A percentile compares a stretch with the other conserved stretches of the same genome.
Evolutionary conservation across 768 basidiomycete genomes (phyloP).

Genomic region (Rhodotorula babjevae): DNA sequence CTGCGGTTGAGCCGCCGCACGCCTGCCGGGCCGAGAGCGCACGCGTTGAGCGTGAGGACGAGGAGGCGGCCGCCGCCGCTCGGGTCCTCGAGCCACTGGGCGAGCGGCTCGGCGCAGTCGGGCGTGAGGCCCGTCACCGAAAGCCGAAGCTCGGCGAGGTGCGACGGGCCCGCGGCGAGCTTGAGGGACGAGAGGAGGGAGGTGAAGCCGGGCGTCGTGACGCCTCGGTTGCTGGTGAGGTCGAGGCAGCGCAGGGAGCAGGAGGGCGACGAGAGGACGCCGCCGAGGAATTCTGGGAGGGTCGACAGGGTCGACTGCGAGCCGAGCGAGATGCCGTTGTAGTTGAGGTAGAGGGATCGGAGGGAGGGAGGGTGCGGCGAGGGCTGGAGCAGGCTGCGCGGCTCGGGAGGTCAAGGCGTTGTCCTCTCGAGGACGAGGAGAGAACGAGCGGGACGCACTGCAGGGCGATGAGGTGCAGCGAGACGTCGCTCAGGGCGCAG

Average conservation of each 20-base stretch:
- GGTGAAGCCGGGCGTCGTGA: constrained; percentile 6
- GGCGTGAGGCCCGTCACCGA: constrained; percentile 28
- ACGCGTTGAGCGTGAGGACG: constrained; percentile 25
- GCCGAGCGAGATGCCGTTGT: constrained; percentile 25
- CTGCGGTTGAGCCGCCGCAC: constrained; percentile 14
- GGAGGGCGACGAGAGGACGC: constrained; percentile 20
- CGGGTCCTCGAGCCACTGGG: constrained; percentile 22
- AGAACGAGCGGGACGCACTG: constrained; percentile 4
- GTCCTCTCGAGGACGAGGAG: no score
- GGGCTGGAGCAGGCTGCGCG: constrained; percentile 15
- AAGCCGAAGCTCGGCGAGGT: constrained; percentile 23
- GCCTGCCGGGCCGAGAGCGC: constrained; percentile 1
- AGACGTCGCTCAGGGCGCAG: constrained; percentile 24
- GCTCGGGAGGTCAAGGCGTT: no score
- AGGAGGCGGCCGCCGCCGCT: constrained; percentile 14
- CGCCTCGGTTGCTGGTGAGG: constrained; percentile 23
- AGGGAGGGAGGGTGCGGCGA: constrained; percentile 32
- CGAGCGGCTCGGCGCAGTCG: constrained; percentile 26
- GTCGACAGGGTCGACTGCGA: constrained; percentile 4
- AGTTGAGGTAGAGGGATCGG: constrained; percentile 20
- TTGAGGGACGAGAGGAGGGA: constrained; percentile 17
- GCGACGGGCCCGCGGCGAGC: constrained; percentile 14
- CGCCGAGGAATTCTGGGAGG: constrained; percentile 28
- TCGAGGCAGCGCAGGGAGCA: constrained; percentile 28
- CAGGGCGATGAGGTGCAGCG: constrained; percentile 26